phyloP scores from a whole-genome alignment of 768 basidiomycete genomes.

The Leccinum uliginosum region DNA sequence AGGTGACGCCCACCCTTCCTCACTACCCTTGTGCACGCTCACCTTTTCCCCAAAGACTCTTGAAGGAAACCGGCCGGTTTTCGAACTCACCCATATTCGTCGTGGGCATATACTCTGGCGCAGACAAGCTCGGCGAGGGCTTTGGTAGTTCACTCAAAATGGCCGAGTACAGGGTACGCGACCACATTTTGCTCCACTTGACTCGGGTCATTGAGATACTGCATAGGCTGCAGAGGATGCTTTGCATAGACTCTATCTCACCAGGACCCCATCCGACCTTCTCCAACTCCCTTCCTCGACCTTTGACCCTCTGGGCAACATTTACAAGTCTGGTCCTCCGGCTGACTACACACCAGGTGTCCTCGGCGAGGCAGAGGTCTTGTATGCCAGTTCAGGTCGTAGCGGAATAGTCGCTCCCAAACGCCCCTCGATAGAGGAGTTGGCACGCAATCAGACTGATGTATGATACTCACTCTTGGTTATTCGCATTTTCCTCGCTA shows the following conservation, averaged over 20 bases:
- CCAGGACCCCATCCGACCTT: constrained; percentile 63
- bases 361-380: constrained; percentile 58
- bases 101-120: constrained; percentile 88
- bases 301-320: constrained; percentile 56
- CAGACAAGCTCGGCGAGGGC: constrained; percentile 87
- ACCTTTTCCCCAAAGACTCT: constrained; percentile 49
- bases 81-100: constrained; percentile 90
- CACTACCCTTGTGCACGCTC: not conserved
- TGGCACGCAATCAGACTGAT: constrained; percentile 16
- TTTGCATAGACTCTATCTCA: constrained; percentile 77
- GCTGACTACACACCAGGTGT: constrained; percentile 49
- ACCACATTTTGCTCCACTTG: not conserved
- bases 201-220: not conserved
- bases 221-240: constrained; percentile 81
- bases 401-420: constrained; percentile 37
- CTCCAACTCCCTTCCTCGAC: constrained; percentile 72
- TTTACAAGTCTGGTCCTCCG: constrained; percentile 47
- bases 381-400: constrained; percentile 66
- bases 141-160: constrained; percentile 90
- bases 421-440: constrained; percentile 25
- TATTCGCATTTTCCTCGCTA: constrained; percentile 26
- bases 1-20: constrained; percentile 39
- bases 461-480: constrained; percentile 26
- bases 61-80: constrained; percentile 90
- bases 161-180: constrained; percentile 84